Percentiles rank a stretch among this genome's conserved stretches.
These are phyloP conservation scores for Globisporangium barbulae DNA, from an alignment of 352 stramenopile species.

Conservation along the genomic window DNA sequence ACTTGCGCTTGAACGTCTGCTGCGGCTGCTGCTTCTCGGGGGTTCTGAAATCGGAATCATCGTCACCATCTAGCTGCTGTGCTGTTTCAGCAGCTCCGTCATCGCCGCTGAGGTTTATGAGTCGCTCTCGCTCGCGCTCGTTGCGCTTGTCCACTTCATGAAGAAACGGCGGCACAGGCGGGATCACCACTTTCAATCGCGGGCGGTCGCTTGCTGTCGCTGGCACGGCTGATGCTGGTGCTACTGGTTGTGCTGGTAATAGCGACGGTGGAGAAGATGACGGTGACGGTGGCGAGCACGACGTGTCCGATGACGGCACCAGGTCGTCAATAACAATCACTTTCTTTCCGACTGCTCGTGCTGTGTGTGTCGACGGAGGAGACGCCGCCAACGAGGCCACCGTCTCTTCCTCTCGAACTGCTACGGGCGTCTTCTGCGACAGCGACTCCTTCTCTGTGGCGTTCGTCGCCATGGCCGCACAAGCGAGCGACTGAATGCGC, in stretches of 20 bases:
- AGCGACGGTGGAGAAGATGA: slow-evolving; percentile 7
- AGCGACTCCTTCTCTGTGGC: background rate
- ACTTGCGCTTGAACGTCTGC: slow-evolving; percentile 14
- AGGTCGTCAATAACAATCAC: slow-evolving; percentile 8
- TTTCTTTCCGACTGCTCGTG: background rate
- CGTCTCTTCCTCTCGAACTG: background rate
- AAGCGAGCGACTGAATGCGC: background rate
- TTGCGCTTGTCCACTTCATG: slow-evolving; percentile 19
- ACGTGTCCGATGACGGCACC: slow-evolving; percentile 11
- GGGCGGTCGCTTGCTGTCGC: background rate
- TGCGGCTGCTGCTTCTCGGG: slow-evolving; percentile 17
- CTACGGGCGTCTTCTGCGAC: background rate
- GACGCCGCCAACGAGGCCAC: background rate
- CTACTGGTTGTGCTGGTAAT: background rate
- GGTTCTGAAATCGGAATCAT: slow-evolving; percentile 12
- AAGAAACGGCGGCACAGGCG: slow-evolving; percentile 19
- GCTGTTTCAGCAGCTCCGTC: background rate
- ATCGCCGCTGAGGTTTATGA: background rate
- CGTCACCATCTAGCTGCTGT: background rate
- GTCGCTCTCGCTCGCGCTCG: slow-evolving; percentile 5
- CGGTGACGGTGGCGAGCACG: background rate
- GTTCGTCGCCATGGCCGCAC: background rate
- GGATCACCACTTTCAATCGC: slow-evolving; percentile 17
- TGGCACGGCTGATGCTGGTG: background rate
- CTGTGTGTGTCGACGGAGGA: background rate